Evolutionary conservation across 352 stramenopile species (phyloP).

Genomic region (Globisporangium paddicum): DNA sequence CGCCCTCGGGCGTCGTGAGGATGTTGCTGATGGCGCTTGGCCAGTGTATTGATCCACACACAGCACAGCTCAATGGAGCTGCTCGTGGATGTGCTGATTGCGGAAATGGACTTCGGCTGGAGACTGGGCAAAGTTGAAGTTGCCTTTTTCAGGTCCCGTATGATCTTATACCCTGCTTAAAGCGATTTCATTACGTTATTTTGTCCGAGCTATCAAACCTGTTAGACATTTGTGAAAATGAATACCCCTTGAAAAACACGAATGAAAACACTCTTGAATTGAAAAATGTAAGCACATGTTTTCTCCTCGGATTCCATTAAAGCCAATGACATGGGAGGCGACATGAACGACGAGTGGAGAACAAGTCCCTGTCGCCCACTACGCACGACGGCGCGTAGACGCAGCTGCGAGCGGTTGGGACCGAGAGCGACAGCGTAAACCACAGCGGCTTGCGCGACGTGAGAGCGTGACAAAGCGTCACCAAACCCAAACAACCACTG

Average conservation of each 20-base stretch:
- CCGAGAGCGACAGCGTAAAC: background rate
- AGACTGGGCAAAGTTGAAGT: constrained; percentile 6
- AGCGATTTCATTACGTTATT: background rate
- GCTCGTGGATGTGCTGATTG: background rate
- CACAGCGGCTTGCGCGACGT: background rate
- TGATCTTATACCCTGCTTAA: background rate
- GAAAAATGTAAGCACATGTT: background rate
- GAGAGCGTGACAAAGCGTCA: background rate
- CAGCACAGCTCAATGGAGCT: too few species aligned
- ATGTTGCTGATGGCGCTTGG: too few species aligned
- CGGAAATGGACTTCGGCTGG: background rate
- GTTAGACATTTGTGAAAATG: background rate
- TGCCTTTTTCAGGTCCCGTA: background rate
- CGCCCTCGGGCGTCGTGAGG: too few species aligned
- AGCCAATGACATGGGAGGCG: background rate
- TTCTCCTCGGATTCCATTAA: constrained; percentile 1
- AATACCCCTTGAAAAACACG: background rate
- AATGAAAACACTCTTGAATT: background rate
- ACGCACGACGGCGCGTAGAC: background rate
- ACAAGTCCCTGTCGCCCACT: background rate
- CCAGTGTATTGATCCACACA: too few species aligned
- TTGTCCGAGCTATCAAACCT: background rate
- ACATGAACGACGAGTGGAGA: background rate
- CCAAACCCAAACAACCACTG: background rate
- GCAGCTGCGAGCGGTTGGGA: background rate